Conservation (phyloP, 768 basidiomycete species). For the Hygrophoropsis aurantiaca region DNA sequence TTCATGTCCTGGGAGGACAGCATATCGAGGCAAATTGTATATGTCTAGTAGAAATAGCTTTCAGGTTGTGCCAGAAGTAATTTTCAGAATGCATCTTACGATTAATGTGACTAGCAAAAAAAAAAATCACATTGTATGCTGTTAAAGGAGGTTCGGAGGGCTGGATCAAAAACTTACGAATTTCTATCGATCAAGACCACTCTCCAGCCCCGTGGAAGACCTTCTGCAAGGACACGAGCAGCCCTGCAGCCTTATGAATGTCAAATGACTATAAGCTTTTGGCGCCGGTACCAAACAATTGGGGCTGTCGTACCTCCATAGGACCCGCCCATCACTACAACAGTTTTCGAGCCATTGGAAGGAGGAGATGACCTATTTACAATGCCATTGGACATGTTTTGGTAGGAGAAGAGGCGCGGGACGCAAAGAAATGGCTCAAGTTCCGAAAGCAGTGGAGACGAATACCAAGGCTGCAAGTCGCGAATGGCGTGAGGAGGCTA, state of each 20-base stretch:
- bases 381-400: neutral
- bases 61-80: neutral
- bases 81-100: conserved; percentile 28
- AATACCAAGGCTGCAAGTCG: too few relatives aligned
- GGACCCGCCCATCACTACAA: conserved; percentile 54
- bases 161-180: conserved; percentile 37
- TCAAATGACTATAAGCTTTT: conserved; percentile 5
- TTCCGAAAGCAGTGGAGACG: too few relatives aligned
- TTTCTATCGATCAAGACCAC: conserved; percentile 62
- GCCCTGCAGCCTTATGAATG: conserved; percentile 43
- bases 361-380: neutral
- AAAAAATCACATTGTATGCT: neutral
- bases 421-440: too few relatives aligned
- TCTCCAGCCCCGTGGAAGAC: conserved; percentile 51
- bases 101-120: conserved; percentile 42
- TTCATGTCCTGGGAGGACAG: conserved; percentile 59
- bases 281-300: neutral
- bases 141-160: neutral
- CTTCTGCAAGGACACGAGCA: conserved; percentile 47
- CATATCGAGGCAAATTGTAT: conserved; percentile 58
- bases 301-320: conserved; percentile 46
- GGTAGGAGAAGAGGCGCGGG: neutral
- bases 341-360: conserved; percentile 29
- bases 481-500: too few relatives aligned
- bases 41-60: conserved; percentile 35